Conservation (phyloP, 2,329 filamentous ascomycete species). For the Rutstroemia sp. region DNA sequence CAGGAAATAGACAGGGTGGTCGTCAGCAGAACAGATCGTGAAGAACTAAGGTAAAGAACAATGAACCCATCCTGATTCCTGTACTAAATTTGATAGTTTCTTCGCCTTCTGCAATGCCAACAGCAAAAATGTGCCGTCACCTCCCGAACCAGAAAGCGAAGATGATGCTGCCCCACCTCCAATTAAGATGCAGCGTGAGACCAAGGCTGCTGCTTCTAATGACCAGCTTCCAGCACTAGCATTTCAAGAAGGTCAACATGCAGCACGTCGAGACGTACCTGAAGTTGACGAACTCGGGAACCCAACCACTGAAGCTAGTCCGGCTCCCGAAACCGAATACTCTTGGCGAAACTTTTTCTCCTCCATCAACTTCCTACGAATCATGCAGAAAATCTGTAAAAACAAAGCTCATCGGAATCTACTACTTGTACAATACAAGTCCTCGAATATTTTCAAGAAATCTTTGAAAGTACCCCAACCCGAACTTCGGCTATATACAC, state of each 20-base stretch:
- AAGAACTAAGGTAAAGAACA: constrained; percentile 61
- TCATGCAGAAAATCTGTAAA: constrained; percentile 97
- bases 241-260: constrained; percentile 25
- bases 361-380: constrained; percentile 87
- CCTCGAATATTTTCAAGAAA: constrained; percentile 84
- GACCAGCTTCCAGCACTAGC: constrained; percentile 28
- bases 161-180: constrained; percentile 82
- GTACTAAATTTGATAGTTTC: constrained; percentile 48
- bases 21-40: constrained; percentile 74
- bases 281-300: constrained; percentile 85
- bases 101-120: constrained; percentile 80
- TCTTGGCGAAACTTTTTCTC: constrained; percentile 94
- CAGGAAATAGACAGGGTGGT: constrained; percentile 90
- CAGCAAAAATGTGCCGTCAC: constrained; percentile 39
- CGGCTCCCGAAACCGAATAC: constrained; percentile 77
- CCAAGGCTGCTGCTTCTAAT: constrained; percentile 37
- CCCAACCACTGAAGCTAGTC: constrained; percentile 61
- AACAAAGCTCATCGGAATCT: constrained; percentile 92
- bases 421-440: constrained; percentile 92
- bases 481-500: constrained; percentile 81
- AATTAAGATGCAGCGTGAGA: constrained; percentile 52
- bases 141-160: constrained; percentile 37
- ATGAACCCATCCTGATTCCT: too few species aligned
- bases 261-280: constrained; percentile 30
- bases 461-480: constrained; percentile 85